phyloP scores from a whole-genome alignment of 2,329 filamentous ascomycete genomes.

The Chaetomium sp. region DNA sequence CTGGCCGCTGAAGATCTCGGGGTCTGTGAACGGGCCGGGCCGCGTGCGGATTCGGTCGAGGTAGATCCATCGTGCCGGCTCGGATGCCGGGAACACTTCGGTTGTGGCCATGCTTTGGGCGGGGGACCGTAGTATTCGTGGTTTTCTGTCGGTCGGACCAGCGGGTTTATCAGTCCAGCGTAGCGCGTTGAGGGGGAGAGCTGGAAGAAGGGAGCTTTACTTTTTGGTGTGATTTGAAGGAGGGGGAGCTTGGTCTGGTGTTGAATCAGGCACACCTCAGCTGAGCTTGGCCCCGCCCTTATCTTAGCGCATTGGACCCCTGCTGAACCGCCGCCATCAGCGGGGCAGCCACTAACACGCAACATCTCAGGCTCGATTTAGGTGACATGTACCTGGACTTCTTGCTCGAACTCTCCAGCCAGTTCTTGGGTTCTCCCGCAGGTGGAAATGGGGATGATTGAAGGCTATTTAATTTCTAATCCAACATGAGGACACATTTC shows the following conservation, averaged over 20 bases:
- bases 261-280: not conserved
- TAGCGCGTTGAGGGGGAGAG: not conserved
- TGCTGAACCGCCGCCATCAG: not conserved
- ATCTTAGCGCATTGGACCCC: slow-evolving; percentile 1
- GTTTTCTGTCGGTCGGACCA: not conserved
- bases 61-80: slow-evolving; percentile 50
- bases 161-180: not conserved
- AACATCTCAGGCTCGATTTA: no score
- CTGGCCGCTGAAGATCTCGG: slow-evolving; percentile 47
- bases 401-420: no score
- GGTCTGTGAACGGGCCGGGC: slow-evolving; percentile 74
- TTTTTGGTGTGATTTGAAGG: no score
- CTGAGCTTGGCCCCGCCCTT: slow-evolving; percentile 3
- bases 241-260: not conserved
- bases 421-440: no score
- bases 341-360: not conserved
- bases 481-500: no score
- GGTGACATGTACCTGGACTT: no score
- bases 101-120: slow-evolving; percentile 1
- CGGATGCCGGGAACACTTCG: slow-evolving; percentile 19
- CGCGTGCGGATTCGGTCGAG: slow-evolving; percentile 74
- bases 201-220: not conserved
- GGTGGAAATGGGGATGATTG: no score
- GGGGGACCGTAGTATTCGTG: not conserved
- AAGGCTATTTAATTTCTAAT: no score